Base-by-base conservation (phyloP, 306 rosid species). In the Sechiopsis laciniata region DNA sequence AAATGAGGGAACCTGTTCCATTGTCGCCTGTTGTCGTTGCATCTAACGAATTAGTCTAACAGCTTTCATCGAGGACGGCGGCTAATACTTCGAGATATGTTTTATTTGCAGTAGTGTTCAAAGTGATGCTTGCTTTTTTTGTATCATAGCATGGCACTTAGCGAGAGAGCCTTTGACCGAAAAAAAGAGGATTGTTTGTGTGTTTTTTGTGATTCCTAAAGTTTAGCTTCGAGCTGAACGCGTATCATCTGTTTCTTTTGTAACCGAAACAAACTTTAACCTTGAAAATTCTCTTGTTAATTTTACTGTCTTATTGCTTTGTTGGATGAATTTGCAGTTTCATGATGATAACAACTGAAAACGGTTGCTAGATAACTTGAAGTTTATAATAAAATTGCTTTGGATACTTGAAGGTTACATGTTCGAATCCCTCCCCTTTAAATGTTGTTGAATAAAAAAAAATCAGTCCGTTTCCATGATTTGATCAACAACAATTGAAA, bases 151-250 rank as follows among this genome's bases (percentile, higher is more conserved):
- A 74, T 68, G 63, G 78, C 66, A 60, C 17, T 57, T 64, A 55
- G 76, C 73, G n/a, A n/a, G 62, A 69, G 78, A 56, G 66, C 74
- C 80, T 80, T 77, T 79, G 55, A 72, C 72, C 26, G 35, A 37
- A 56, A 46, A 21, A 79, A 77, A 52, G 76, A 75, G 78, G 58
- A 84, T 82, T 84, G 89, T 56, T 84, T 74, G 68, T 76, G 80
- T 75, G 78, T 83, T 51, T 80, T 84, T 74, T 77, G 76, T 64
- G 80, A 66, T 73, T 66, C 24, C 55, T 21, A 65, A 52, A 68
- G 87, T 88, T 88, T 91, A 91, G 95, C 80, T 83, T 79, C 72
- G 86, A 81, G 95, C 95, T 91, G 96, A 90, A 87, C 80, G 45
- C 3, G 46, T 32, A 40, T 69, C 21, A 69, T 50, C 21, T 16